These are phyloP conservation scores for Rhododendron griersonianum DNA, from an alignment of 148 eudicot species.

Conservation along the genomic window DNA sequence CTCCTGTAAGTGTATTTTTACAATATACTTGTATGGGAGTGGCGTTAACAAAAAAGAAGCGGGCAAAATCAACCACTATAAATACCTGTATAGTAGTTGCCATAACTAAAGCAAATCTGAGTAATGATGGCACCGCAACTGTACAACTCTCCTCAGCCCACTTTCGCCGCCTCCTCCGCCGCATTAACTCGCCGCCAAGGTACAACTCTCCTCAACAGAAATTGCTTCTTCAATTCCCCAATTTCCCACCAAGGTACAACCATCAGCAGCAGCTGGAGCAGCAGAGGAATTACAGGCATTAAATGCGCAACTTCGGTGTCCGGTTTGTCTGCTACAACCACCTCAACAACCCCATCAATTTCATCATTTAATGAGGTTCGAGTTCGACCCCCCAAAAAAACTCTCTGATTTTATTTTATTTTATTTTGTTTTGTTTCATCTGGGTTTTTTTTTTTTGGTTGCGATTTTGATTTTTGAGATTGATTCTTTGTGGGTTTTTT, in stretches of 20 bases:
- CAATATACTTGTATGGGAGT: too few species aligned
- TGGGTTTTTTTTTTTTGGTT: neutral
- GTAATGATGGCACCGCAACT: neutral
- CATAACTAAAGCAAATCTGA: neutral
- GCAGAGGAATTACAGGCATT: neutral
- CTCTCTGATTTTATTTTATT: neutral
- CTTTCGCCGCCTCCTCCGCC: neutral
- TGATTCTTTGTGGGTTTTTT: neutral
- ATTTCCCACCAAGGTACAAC: neutral
- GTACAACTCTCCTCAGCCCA: neutral
- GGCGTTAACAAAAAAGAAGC: too few species aligned
- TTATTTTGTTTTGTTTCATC: neutral
- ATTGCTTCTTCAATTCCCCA: neutral
- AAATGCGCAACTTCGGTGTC: conserved; percentile 3
- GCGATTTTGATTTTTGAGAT: neutral
- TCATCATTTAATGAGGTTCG: conserved; percentile 51
- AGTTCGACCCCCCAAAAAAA: neutral
- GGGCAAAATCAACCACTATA: too few species aligned
- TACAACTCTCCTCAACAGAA: neutral
- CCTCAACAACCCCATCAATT: conserved; percentile 15
- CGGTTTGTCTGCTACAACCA: conserved; percentile 15
- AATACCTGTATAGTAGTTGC: neutral
- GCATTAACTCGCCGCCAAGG: neutral
- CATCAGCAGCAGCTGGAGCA: neutral
- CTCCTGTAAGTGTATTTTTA: too few species aligned